Base-by-base conservation (phyloP, 2,329 filamentous ascomycete species). In the Epicoccum nigrum region DNA sequence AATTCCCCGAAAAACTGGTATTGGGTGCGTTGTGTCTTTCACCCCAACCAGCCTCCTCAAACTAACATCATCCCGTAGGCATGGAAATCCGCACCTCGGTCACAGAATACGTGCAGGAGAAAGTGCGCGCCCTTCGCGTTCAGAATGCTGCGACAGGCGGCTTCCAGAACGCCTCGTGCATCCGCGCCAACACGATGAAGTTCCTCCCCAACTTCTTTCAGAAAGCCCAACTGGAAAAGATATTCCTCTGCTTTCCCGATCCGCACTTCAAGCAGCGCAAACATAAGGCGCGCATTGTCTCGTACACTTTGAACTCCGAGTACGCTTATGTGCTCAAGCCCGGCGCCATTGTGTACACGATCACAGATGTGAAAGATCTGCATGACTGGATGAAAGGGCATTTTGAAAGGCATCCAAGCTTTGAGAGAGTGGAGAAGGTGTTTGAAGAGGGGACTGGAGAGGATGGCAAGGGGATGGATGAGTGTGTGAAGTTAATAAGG, bases 241-340 rank as follows among this genome's bases (percentile, higher is more conserved):
- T 97, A 69, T 99, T 99, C 74, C 89, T 99, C 65, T 99, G 94
- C 79, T 99, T 99, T 71, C 94, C 94, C 0, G 94, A 99, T 68
- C 94, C 94, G 52, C 94, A 99, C 75, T 99, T 99, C 81, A 99
- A 99, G 76, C 86, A 90, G 11, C 84, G 93, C 57, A 99, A 99
- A 75, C 94, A 97, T 79, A 99, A 99, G 76, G 92, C 92, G 31
- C 83, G 94, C 31, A 99, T 99, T 64, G 90, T 99, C 2, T 94
- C 90, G 17, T 83, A 88, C 34, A 92, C 91, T 12, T 79, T 99
- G 45, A 92, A 90, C 67, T 90, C 92, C 0, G 94, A 99, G 74
- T 99, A 99, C 69, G 94, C 94, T 0, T 97, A 89, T 70, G 90
- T 89, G 8, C 69, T 97, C 56, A 81, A 82, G 32, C 92, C 92